Evolutionary conservation across 441 rosid genomes (phyloP).

Genomic region (Populus hybrid): DNA sequence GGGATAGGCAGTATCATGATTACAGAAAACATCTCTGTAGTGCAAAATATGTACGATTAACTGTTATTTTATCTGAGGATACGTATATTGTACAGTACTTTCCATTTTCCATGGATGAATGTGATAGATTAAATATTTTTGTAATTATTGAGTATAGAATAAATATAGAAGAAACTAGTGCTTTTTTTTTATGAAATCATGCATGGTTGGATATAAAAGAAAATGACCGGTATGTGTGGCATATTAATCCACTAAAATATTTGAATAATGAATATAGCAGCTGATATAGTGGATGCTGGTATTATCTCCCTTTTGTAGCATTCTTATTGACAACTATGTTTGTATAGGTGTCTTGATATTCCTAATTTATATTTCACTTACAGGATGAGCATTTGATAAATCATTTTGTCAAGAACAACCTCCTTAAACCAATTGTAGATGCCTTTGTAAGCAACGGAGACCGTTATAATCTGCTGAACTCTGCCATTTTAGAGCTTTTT

Average conservation of each 20-base stretch:
- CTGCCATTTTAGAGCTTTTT: slow-evolving; percentile 87
- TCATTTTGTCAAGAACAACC: slow-evolving; percentile 81
- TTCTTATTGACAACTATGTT: background rate
- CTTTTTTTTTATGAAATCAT: background rate
- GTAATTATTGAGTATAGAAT: background rate
- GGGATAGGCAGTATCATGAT: background rate
- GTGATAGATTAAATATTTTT: background rate
- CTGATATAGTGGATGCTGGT: background rate
- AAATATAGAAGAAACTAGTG: background rate
- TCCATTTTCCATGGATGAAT: background rate
- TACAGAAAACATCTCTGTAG: background rate
- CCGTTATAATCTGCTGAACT: slow-evolving; percentile 90
- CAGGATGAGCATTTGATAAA: slow-evolving; percentile 88
- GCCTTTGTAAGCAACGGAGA: slow-evolving; percentile 86
- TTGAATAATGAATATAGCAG: background rate
- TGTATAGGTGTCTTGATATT: background rate
- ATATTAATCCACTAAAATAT: background rate
- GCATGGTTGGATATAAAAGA: background rate
- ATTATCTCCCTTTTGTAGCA: background rate
- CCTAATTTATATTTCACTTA: slow-evolving; percentile 16
- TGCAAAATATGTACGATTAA: background rate
- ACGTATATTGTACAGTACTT: background rate
- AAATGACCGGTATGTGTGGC: background rate
- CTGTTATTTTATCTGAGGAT: background rate
- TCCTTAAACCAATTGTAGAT: slow-evolving; percentile 81